Base-by-base conservation (phyloP, 768 basidiomycete species). In the Filobasidium floriforme region DNA sequence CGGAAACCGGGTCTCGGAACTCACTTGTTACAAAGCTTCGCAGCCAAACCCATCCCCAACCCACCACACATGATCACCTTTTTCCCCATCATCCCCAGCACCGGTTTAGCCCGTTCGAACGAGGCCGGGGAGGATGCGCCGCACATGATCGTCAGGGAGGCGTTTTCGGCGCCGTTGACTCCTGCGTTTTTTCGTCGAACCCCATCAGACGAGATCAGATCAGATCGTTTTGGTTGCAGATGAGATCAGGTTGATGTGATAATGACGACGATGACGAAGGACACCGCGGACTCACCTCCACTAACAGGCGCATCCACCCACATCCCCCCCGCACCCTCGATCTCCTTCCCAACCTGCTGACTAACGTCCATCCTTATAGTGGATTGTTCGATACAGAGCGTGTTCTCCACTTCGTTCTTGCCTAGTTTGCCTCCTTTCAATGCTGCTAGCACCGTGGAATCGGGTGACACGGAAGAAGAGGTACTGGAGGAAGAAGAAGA, bases 21-120 rank as follows among this genome's bases (percentile, higher is more conserved):
- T 49, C 63, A 68, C 67, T 68, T 68, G 67, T 68, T 68, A 57
- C 59, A 59, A 32, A 68, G 60, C 67, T 68, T 68, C 63, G 67
- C 67, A 24, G 63, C 67, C 6, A 68, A 40, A 19, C 67, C 67
- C 18, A 59, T 59, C 1, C 67, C 67, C 15, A 68, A 41, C 7
- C 60, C 63, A 15, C 67, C 67, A 61, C 67, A 68, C 26, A 54
- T n/a, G 14, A 68, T 41, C 6, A 68, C 63, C n/a, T 44, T 49
- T 18, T 62, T 65, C 4, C 63, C 51, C 63, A 68, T 65, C 52
- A 60, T 40, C 32, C 60, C 55, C 18, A 68, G 46, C 15, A 61
- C 46, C 40, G 67, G 67, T n/a, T 62, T 61, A 3, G 67, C 67
- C 10, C 52, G 46, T 7, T 60, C 67, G 52, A 65, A 68, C 24